phyloP scores from a whole-genome alignment of 257 asterid genomes.

The Solanum ossicruentum region DNA sequence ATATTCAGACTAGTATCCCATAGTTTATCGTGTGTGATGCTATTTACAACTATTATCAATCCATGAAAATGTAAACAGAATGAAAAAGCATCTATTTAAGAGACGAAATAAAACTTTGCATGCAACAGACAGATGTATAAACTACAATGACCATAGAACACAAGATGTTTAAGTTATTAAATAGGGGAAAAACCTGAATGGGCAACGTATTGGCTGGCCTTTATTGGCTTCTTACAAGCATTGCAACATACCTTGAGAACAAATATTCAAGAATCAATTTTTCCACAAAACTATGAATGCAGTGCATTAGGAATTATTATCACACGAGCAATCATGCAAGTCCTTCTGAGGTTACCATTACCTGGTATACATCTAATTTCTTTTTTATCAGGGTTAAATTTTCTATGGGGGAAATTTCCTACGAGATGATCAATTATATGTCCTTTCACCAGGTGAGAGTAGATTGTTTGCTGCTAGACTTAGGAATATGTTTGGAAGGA shows the following conservation, averaged over 20 bases:
- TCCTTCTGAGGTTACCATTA: background rate
- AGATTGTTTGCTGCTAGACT: background rate
- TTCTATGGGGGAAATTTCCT: background rate
- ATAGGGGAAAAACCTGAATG: slow-evolving; percentile 60
- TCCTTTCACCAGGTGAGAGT: background rate
- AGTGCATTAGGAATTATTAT: background rate
- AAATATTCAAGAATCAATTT: slow-evolving; percentile 3
- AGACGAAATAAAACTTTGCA: background rate
- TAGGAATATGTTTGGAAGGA: background rate
- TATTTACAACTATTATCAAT: background rate
- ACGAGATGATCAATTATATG: background rate
- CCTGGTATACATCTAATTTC: background rate
- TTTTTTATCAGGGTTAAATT: background rate
- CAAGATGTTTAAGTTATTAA: slow-evolving; percentile 3
- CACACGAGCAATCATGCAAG: background rate
- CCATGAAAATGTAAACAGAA: background rate
- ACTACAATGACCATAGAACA: slow-evolving; percentile 1
- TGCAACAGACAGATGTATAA: background rate
- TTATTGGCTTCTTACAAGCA: slow-evolving; percentile 89
- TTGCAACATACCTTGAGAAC: slow-evolving; percentile 78
- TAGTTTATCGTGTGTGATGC: background rate
- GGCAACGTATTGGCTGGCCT: slow-evolving; percentile 61
- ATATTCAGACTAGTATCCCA: background rate
- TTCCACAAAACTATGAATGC: background rate
- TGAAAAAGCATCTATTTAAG: background rate